Conservation (phyloP, 73 alveolate genomes). For the Symbiodinium natans region DNA sequence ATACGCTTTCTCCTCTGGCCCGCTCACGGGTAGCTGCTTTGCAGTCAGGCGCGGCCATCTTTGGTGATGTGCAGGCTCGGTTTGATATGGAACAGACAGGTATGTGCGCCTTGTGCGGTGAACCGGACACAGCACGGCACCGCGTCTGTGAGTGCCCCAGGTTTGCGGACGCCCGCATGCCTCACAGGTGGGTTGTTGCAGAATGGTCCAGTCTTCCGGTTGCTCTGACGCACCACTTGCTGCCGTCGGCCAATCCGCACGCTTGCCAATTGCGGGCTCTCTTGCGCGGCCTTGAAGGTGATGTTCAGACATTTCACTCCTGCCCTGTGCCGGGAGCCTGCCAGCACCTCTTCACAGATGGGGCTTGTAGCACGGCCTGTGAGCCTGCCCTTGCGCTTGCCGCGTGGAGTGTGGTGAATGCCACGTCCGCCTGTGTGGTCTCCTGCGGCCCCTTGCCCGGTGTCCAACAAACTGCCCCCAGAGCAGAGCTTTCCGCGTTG, state of each 20-base stretch:
- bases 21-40: background rate
- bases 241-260: background rate
- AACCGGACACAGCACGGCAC: background rate
- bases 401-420: background rate
- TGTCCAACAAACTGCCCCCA: background rate
- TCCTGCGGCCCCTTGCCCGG: background rate
- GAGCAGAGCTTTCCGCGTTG: background rate
- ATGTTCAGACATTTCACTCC: background rate
- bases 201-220: background rate
- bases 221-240: background rate
- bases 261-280: background rate
- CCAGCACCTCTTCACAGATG: background rate
- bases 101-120: background rate
- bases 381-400: background rate
- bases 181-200: background rate
- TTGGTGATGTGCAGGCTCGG: background rate
- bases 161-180: background rate
- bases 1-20: background rate
- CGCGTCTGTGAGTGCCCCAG: background rate
- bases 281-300: background rate
- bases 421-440: background rate
- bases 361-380: background rate
- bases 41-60: background rate
- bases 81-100: background rate
- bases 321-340: background rate